Percentiles rank a stretch among this genome's conserved stretches.
These are phyloP conservation scores for Naganishia friedmannii DNA, from an alignment of 768 basidiomycete species.

Conservation along the genomic window DNA sequence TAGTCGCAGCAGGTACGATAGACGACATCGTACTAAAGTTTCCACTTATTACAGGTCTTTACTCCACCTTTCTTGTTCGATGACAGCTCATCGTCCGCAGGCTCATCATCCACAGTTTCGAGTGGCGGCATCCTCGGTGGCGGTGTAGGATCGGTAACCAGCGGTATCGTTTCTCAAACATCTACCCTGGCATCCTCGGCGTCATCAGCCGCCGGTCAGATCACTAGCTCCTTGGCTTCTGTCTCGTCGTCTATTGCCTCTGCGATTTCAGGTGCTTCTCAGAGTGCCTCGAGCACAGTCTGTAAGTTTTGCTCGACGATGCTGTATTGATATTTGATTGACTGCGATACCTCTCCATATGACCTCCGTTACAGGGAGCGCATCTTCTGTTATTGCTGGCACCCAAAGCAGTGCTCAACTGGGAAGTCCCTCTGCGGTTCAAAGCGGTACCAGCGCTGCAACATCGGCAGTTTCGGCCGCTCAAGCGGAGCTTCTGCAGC, in stretches of 20 bases:
- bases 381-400: neutral
- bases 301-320: slow-evolving; percentile 9
- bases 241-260: slow-evolving; percentile 21
- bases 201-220: slow-evolving; percentile 22
- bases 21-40: neutral
- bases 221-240: slow-evolving; percentile 17
- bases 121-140: slow-evolving; percentile 29
- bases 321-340: neutral
- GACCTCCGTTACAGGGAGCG: slow-evolving; percentile 14
- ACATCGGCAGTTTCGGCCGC: slow-evolving; percentile 16
- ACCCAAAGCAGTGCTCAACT: slow-evolving; percentile 1
- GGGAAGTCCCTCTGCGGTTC: neutral
- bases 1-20: too few species aligned
- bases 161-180: slow-evolving; percentile 1
- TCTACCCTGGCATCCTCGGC: slow-evolving; percentile 2
- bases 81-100: slow-evolving; percentile 16
- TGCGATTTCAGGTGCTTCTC: slow-evolving; percentile 22
- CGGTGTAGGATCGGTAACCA: slow-evolving; percentile 17
- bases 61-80: slow-evolving; percentile 37
- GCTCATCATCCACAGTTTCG: neutral
- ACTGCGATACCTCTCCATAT: neutral
- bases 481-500: slow-evolving; percentile 9
- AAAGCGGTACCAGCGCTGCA: slow-evolving; percentile 24
- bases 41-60: slow-evolving; percentile 15
- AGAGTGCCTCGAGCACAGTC: slow-evolving; percentile 10